Evolutionary conservation across 805 yeast genomes (phyloP).

Genomic region (Ogataea philodendri): DNA sequence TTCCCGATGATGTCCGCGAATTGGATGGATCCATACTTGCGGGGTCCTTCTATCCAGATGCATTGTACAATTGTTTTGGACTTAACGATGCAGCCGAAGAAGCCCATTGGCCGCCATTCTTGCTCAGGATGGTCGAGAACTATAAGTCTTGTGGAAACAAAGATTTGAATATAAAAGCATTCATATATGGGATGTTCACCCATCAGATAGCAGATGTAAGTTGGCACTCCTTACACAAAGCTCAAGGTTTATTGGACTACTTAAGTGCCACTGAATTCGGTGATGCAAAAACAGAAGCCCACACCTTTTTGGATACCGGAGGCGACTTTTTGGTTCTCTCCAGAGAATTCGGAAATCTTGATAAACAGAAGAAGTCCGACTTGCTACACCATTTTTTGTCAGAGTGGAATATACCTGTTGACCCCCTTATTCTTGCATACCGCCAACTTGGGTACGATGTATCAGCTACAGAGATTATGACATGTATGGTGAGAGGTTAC

Average conservation of each 20-base stretch:
- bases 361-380: constrained; percentile 4
- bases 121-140: constrained; percentile 43
- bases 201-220: constrained; percentile 65
- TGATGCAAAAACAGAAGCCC: constrained; percentile 50
- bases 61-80: constrained; percentile 59
- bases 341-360: constrained; percentile 35
- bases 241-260: constrained; percentile 54
- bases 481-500: constrained; percentile 56
- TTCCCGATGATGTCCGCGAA: constrained; percentile 36
- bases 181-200: constrained; percentile 54
- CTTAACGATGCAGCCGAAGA: constrained; percentile 53
- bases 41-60: constrained; percentile 71
- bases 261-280: constrained; percentile 53
- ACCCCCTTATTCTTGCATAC: constrained; percentile 44
- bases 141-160: constrained; percentile 26
- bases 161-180: constrained; percentile 42
- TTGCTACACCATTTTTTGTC: constrained; percentile 27
- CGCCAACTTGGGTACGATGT: constrained; percentile 37
- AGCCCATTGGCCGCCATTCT: constrained; percentile 70
- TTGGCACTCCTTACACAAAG: constrained; percentile 62
- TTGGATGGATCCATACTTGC: constrained; percentile 41
- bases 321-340: constrained; percentile 57
- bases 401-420: constrained; percentile 43
- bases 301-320: constrained; percentile 55
- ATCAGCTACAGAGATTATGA: constrained; percentile 34